Conservation (phyloP, 148 eudicot species). For the Vaccinium darrowii region DNA sequence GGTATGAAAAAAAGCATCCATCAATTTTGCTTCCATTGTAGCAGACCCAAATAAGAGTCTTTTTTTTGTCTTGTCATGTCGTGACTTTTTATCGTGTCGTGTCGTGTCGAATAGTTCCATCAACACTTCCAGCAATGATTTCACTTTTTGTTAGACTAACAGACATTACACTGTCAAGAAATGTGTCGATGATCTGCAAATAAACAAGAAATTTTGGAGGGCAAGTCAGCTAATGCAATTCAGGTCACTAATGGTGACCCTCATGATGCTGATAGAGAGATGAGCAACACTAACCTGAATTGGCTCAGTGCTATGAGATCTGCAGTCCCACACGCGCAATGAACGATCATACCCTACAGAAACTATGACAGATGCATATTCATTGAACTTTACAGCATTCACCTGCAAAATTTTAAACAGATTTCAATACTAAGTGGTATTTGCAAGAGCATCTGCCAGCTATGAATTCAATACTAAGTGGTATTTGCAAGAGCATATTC, state of each 20-base stretch:
- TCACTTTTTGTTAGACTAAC: constrained; percentile 74
- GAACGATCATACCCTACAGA: constrained; percentile 94
- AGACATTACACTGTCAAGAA: constrained; percentile 94
- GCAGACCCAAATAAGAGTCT: too few relatives aligned
- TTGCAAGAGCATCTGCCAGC: too few relatives aligned
- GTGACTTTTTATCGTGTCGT: too few relatives aligned
- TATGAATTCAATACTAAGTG: too few relatives aligned
- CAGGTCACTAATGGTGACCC: not conserved
- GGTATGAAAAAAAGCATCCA: too few relatives aligned
- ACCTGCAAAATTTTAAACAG: constrained; percentile 71
- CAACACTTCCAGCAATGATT: constrained; percentile 98
- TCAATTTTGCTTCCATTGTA: too few relatives aligned
- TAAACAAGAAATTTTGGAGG: constrained; percentile 8
- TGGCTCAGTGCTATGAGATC: constrained; percentile 92
- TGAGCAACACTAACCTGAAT: constrained; percentile 70
- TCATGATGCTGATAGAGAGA: not conserved
- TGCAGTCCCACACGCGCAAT: constrained; percentile 90
- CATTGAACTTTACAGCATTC: constrained; percentile 93
- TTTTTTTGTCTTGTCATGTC: too few relatives aligned
- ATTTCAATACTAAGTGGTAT: too few relatives aligned
- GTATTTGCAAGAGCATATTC: too few relatives aligned
- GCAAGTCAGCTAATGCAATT: constrained; percentile 11
- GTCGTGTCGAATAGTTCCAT: constrained; percentile 90
- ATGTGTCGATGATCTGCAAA: constrained; percentile 80
- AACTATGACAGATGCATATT: constrained; percentile 76